Evolutionary conservation across 2,329 filamentous ascomycete genomes (phyloP).

Genomic region (Microsporum ferrugineum): DNA sequence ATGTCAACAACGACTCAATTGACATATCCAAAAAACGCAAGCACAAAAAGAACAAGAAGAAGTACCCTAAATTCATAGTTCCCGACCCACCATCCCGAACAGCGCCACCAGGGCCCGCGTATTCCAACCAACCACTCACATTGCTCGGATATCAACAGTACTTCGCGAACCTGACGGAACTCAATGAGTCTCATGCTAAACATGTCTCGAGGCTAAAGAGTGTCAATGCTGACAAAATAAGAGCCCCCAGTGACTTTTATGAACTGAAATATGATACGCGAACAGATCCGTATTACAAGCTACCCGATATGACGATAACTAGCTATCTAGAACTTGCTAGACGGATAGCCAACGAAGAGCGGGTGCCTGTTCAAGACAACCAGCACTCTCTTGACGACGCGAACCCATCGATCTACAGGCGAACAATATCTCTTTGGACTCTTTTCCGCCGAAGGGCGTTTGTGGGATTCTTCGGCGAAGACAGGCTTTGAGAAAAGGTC

Average conservation of each 20-base stretch:
- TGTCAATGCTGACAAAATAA: constrained; percentile 29
- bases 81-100: constrained; percentile 63
- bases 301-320: constrained; percentile 73
- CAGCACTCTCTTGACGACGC: background rate
- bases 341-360: constrained; percentile 48
- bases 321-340: constrained; percentile 71
- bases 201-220: constrained; percentile 35
- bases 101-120: constrained; percentile 72
- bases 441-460: constrained; percentile 15
- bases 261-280: constrained; percentile 80
- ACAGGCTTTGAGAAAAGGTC: background rate
- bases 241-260: constrained; percentile 39
- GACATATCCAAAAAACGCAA: constrained; percentile 29
- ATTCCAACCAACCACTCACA: constrained; percentile 72
- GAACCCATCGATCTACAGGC: background rate
- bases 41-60: constrained; percentile 36
- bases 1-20: constrained; percentile 24
- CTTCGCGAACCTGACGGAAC: constrained; percentile 80
- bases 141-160: constrained; percentile 78
- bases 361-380: background rate
- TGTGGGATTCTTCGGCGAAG: constrained; percentile 12
- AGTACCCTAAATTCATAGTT: constrained; percentile 50
- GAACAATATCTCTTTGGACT: constrained; percentile 12
- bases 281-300: constrained; percentile 59
- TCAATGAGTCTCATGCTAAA: constrained; percentile 56